Conservation (phyloP, 768 basidiomycete genomes). For the Psilocybe azurescens region DNA sequence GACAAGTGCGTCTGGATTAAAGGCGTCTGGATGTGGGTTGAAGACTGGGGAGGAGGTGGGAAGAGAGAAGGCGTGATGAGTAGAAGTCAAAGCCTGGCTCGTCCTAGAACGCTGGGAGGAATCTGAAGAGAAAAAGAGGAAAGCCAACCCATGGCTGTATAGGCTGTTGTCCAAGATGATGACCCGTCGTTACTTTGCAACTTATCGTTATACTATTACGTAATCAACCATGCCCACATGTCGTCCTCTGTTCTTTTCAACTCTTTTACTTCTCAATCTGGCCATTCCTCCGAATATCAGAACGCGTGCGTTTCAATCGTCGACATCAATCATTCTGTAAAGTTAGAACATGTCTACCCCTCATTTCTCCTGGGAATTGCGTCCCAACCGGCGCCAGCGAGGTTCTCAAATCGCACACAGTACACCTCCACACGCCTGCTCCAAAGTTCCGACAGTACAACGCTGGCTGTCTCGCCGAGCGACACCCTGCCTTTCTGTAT, state of each 20-base stretch:
- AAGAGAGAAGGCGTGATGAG: conserved; percentile 89
- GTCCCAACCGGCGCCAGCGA: no score
- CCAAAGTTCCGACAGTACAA: no score
- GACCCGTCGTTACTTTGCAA: background rate
- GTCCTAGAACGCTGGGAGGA: conserved; percentile 52
- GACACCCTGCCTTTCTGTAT: no score
- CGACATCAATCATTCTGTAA: no score
- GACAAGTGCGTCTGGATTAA: conserved; percentile 57
- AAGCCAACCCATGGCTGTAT: conserved; percentile 71
- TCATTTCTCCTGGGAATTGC: no score
- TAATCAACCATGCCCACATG: conserved; percentile 9
- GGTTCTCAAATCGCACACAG: no score
- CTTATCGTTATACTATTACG: conserved; percentile 3
- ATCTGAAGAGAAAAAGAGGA: conserved; percentile 65
- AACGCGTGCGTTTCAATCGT: no score
- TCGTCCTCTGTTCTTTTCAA: background rate
- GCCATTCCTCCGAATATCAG: background rate
- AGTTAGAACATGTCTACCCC: no score
- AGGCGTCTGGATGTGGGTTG: conserved; percentile 59
- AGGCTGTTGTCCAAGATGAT: conserved; percentile 11
- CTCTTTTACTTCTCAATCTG: background rate
- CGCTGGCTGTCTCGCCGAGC: no score
- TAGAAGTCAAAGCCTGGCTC: conserved; percentile 75
- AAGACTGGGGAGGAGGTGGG: conserved; percentile 73
- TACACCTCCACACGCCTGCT: no score